Conservation (phyloP, 192 early-diverging fungal genomes). For the Allomyces macrogynus region DNA sequence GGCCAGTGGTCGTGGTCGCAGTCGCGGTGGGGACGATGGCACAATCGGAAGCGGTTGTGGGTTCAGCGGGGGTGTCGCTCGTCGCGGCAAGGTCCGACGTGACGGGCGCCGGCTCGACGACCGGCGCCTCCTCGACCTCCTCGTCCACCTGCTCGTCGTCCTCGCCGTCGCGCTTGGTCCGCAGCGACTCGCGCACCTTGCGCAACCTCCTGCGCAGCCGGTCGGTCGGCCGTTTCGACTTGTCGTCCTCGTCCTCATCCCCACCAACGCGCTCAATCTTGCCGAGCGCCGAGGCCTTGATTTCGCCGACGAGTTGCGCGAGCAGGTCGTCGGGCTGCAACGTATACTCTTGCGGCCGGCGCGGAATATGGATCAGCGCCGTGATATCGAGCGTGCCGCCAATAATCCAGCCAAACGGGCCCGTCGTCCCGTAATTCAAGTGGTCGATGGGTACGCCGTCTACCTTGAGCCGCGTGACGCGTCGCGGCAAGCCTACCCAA, state of each 20-base stretch:
- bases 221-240: conserved; percentile 11
- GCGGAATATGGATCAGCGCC: conserved; percentile 42
- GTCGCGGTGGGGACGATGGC: no score
- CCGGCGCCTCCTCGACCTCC: no score
- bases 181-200: conserved; percentile 6
- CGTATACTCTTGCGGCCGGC: conserved; percentile 4
- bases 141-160: no score
- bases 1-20: conserved; percentile 8
- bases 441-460: conserved; percentile 81
- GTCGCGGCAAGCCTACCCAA: background rate
- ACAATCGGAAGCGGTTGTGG: no score
- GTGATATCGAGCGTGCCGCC: conserved; percentile 64
- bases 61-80: conserved; percentile 7
- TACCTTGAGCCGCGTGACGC: conserved; percentile 17
- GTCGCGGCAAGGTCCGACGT: background rate
- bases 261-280: conserved; percentile 17
- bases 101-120: background rate
- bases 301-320: background rate
- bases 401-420: conserved; percentile 89
- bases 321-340: conserved; percentile 9
- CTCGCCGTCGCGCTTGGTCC: background rate
- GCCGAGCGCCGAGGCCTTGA: conserved; percentile 9
- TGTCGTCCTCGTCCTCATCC: conserved; percentile 17
- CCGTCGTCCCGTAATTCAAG: conserved; percentile 59
- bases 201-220: conserved; percentile 11